Base-by-base conservation (phyloP, 345 rosid species). In the Anacardium occidentale region DNA sequence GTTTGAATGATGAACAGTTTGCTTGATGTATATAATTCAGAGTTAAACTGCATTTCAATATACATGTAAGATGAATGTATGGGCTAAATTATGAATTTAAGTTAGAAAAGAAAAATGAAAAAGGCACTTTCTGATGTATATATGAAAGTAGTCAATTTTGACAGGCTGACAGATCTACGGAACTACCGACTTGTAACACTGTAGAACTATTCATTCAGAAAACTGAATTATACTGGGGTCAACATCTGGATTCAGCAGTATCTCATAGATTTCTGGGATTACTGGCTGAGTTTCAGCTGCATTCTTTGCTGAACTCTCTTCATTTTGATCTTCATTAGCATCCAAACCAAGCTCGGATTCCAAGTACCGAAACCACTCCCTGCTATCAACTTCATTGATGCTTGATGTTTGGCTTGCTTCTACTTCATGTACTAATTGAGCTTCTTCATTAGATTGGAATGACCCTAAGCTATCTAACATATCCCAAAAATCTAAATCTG, bases 401-500 rank as follows among this genome's bases (percentile, higher is more conserved):
- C 74, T 75, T 40, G 83, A 62, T 65, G 62, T 78, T 18, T 26
- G 70, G 76, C 68, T 70, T 1, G 59, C 79, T 22, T 76, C 82
- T 15, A 25, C 59, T 32, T 67, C 61, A 51, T 55, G 34, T 3
- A 37, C 42, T 37, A 55, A 34, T 45, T 81, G 82, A 24, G 48
- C 26, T 44, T 26, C 37, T 44, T 26, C 73, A 51, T 58, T 66
- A 3, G 76, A 56, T 59, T 79, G 77, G 42, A 74, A 61, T 40
- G 80, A 34, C 60, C 62, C 83, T 67, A 88, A 77, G 78, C 66
- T 69, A 64, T 90, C 96, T 6, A 91, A 66, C 89, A 81, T 84
- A 73, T 83, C 75, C 97, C 98, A 94, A 40, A 91, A 87, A 50
- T 94, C 94, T 10, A 62, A 54, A 79, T 87, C 94, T 1, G 80